Evolutionary conservation across 768 basidiomycete genomes (phyloP).

Genomic region (Kwoniella europaea): DNA sequence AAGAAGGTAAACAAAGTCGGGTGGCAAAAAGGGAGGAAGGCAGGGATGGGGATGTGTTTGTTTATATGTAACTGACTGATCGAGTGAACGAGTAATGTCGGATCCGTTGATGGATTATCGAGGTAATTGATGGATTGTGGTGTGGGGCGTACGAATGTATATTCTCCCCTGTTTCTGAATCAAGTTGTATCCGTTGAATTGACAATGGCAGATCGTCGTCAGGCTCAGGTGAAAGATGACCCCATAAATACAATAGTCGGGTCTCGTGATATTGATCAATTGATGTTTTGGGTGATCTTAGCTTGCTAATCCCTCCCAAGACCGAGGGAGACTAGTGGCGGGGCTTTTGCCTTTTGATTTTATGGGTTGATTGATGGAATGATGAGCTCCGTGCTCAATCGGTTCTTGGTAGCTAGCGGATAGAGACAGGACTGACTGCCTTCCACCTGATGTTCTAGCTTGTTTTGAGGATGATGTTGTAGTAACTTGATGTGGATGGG

Average conservation of each 20-base stretch:
- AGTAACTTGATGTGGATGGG: not conserved
- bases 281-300: no score
- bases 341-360: not conserved
- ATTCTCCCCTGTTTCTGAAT: not conserved
- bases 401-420: no score
- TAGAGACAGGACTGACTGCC: no score
- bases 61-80: not conserved
- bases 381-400: not conserved
- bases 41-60: not conserved
- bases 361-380: not conserved
- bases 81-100: conserved; percentile 3
- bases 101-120: conserved; percentile 3
- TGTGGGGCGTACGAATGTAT: not conserved
- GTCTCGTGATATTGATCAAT: not conserved
- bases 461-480: not conserved
- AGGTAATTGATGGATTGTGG: not conserved
- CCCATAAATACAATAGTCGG: not conserved
- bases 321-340: not conserved
- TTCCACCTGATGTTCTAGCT: not conserved
- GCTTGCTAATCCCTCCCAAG: not conserved
- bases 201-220: not conserved
- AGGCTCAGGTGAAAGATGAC: not conserved
- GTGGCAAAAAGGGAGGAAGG: conserved; percentile 13
- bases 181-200: no score
- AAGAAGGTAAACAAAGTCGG: not conserved